phyloP scores from a whole-genome alignment of 225 moss, liverwort and hornwort genomes.

The Physcomitrium patens region DNA sequence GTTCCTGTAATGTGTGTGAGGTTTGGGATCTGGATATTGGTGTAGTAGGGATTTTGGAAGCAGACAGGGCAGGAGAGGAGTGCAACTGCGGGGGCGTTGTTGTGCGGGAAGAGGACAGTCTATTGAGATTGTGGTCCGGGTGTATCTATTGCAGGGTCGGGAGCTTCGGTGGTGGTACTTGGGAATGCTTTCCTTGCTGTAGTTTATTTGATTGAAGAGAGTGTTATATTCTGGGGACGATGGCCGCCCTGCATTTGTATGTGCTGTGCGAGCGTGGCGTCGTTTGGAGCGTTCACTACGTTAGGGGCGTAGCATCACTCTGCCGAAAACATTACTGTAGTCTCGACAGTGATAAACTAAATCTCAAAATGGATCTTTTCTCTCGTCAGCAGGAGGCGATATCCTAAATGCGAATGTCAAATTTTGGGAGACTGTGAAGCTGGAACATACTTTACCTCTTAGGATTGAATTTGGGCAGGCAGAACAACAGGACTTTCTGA shows the following conservation, averaged over 20 bases:
- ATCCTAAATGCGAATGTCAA: conserved; percentile 35
- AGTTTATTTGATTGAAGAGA: background rate
- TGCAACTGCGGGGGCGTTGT: background rate
- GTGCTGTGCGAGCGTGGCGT: conserved; percentile 35
- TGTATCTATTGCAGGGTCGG: conserved; percentile 11
- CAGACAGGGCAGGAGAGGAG: background rate
- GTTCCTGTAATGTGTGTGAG: background rate
- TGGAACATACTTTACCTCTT: background rate
- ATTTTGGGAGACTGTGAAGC: conserved; percentile 20
- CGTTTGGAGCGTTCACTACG: conserved; percentile 38
- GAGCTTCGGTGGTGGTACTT: background rate
- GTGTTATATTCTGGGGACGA: background rate
- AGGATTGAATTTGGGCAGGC: conserved; percentile 24
- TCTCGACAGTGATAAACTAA: conserved; percentile 36
- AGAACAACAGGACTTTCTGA: conserved; percentile 6
- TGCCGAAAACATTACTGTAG: conserved; percentile 34
- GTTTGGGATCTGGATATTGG: conserved; percentile 5
- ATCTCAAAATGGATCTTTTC: conserved; percentile 47
- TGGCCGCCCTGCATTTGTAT: conserved; percentile 36
- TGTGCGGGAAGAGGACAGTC: conserved; percentile 2
- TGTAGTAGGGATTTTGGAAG: conserved; percentile 11
- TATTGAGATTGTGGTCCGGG: conserved; percentile 20
- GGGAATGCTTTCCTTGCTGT: conserved; percentile 14
- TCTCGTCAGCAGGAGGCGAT: conserved; percentile 52
- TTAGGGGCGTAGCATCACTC: conserved; percentile 31